A percentile compares a stretch with the other conserved stretches of the same genome.
phyloP scores from a whole-genome alignment of 1,139 yeast species.

The Blastobotrys serpentis region DNA sequence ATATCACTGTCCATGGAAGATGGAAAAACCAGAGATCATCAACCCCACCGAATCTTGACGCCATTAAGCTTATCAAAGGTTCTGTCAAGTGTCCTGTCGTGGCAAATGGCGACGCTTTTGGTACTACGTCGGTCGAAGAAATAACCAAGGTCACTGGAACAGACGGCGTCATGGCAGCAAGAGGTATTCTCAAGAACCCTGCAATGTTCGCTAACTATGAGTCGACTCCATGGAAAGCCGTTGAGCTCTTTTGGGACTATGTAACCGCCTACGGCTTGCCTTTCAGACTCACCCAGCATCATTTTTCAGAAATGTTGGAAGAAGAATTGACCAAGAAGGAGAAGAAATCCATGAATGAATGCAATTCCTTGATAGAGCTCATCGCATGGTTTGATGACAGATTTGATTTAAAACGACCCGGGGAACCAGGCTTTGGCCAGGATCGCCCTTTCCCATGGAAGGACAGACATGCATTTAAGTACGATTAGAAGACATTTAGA shows the following conservation, averaged over 20 bases:
- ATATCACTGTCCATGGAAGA: slow-evolving; percentile 91
- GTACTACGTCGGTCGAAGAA: slow-evolving; percentile 56
- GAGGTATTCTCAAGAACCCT: slow-evolving; percentile 85
- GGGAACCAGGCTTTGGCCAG: slow-evolving; percentile 69
- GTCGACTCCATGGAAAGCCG: slow-evolving; percentile 84
- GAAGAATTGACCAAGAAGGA: slow-evolving; percentile 55
- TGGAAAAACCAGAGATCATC: slow-evolving; percentile 82
- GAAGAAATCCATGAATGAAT: slow-evolving; percentile 64
- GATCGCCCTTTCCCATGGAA: slow-evolving; percentile 56
- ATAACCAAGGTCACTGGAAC: slow-evolving; percentile 70
- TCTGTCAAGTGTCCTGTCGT: slow-evolving; percentile 68
- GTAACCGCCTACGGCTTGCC: slow-evolving; percentile 81
- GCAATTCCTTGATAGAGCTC: slow-evolving; percentile 57
- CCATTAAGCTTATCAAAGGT: slow-evolving; percentile 65
- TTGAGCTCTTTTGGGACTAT: slow-evolving; percentile 79
- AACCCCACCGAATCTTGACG: slow-evolving; percentile 77
- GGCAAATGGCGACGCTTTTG: slow-evolving; percentile 93
- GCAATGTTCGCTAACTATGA: slow-evolving; percentile 75
- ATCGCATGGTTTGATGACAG: slow-evolving; percentile 78
- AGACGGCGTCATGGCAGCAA: slow-evolving; percentile 94
- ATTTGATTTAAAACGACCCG: slow-evolving; percentile 63
- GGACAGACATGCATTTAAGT: slow-evolving; percentile 10
- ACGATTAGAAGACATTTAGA: no score
- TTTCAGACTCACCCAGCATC: slow-evolving; percentile 80
- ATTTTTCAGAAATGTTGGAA: slow-evolving; percentile 77